Conservation (phyloP, 1,284 basidiomycete genomes). For the Papiliotrema terrestris region DNA sequence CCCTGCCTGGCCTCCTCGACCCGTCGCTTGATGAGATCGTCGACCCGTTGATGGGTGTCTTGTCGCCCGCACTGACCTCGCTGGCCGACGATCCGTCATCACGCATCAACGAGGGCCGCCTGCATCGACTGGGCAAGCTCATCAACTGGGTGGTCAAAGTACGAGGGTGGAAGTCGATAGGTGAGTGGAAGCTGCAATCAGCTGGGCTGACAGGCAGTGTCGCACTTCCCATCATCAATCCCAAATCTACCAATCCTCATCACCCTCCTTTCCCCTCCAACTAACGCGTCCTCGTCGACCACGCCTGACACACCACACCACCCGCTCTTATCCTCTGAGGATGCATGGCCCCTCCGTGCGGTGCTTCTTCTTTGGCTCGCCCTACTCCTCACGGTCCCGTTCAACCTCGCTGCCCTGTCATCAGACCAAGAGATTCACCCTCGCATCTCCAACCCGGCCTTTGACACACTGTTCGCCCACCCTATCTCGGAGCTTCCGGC, state of each 20-base stretch:
- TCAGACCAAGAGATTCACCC: background rate
- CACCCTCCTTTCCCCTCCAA: conserved; percentile 59
- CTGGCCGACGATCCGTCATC: conserved; percentile 43
- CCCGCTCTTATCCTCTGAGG: conserved; percentile 25
- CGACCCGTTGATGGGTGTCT: conserved; percentile 65
- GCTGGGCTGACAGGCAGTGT: conserved; percentile 10
- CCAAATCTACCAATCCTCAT: conserved; percentile 74
- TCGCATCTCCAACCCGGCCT: conserved; percentile 58
- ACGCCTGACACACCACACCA: conserved; percentile 42
- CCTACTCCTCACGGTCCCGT: conserved; percentile 89
- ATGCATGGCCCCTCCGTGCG: conserved; percentile 76
- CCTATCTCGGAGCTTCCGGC: conserved; percentile 63
- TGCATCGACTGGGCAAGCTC: conserved; percentile 54
- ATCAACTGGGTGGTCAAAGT: conserved; percentile 84
- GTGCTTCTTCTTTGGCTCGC: conserved; percentile 87
- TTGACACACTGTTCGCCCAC: conserved; percentile 59
- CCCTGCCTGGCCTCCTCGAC: conserved; percentile 91
- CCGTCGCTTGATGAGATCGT: conserved; percentile 86
- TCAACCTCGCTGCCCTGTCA: conserved; percentile 74
- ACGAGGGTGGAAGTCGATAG: conserved; percentile 86
- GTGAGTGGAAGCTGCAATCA: conserved; percentile 56
- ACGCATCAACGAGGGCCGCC: conserved; percentile 8
- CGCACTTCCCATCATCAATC: conserved; percentile 68
- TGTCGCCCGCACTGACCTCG: conserved; percentile 60
- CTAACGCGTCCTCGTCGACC: conserved; percentile 46